Evolutionary conservation across 805 yeast species (phyloP).

Genomic region (Metschnikowia gelsemii): DNA sequence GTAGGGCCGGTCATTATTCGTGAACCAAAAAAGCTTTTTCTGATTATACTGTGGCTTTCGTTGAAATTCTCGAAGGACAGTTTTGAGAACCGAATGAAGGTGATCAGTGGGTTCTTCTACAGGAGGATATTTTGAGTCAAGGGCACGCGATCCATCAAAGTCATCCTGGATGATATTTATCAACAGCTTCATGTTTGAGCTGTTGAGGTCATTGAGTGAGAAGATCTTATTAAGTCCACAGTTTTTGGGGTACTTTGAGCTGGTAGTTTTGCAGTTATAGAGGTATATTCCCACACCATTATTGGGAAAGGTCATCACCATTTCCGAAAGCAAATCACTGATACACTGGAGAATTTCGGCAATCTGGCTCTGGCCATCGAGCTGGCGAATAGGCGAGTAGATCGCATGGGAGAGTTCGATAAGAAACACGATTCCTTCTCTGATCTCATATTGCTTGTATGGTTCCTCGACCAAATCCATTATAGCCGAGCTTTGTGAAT

Average conservation of each 20-base stretch:
- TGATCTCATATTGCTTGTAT: conserved; percentile 46
- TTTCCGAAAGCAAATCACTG: conserved; percentile 59
- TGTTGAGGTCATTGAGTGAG: conserved; percentile 53
- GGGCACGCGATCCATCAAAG: conserved; percentile 15
- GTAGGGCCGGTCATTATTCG: conserved; percentile 72
- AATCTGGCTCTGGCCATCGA: conserved; percentile 44
- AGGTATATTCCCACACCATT: conserved; percentile 77
- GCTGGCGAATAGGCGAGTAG: conserved; percentile 32
- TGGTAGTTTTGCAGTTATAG: conserved; percentile 46
- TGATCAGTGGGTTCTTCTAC: conserved; percentile 22
- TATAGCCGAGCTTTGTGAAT: background rate
- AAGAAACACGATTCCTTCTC: conserved; percentile 63
- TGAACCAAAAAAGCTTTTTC: conserved; percentile 66
- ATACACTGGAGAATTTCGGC: conserved; percentile 56
- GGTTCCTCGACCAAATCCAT: conserved; percentile 10
- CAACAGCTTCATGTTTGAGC: conserved; percentile 54
- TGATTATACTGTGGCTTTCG: conserved; percentile 47
- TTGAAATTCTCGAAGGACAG: conserved; percentile 55
- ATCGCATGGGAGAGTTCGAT: conserved; percentile 58
- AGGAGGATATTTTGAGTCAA: conserved; percentile 16
- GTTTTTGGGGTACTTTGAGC: conserved; percentile 25
- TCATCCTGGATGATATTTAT: conserved; percentile 51
- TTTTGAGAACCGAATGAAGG: conserved; percentile 45
- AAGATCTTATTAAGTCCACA: conserved; percentile 51
- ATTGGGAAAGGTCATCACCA: conserved; percentile 61